phyloP scores from a whole-genome alignment of 2,329 filamentous ascomycete genomes.

The Aureobasidium sp. region DNA sequence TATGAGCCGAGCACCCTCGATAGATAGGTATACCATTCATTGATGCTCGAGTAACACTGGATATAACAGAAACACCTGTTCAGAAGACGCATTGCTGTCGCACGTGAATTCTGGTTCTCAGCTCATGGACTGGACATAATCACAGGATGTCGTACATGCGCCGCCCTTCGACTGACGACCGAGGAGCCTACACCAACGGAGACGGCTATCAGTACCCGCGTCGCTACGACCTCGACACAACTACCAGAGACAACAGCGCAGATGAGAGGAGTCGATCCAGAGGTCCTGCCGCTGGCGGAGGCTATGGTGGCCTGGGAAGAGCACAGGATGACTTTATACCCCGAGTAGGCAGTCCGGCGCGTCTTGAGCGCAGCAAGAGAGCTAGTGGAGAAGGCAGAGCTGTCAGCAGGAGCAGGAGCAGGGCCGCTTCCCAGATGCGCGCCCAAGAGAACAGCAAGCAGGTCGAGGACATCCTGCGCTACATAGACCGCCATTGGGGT shows the following conservation, averaged over 20 bases:
- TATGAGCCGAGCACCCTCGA: not conserved
- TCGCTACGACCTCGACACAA: constrained; percentile 27
- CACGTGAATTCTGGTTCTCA: not conserved
- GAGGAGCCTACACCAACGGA: constrained; percentile 29
- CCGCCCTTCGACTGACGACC: constrained; percentile 12
- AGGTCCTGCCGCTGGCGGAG: constrained; percentile 33
- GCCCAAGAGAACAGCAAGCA: constrained; percentile 11
- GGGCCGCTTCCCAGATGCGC: constrained; percentile 14
- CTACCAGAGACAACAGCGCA: constrained; percentile 26
- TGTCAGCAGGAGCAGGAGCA: constrained; percentile 22
- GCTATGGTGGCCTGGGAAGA: constrained; percentile 17
- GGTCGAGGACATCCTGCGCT: constrained; percentile 56
- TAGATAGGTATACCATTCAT: not conserved
- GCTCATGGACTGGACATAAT: not conserved
- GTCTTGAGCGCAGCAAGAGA: constrained; percentile 37
- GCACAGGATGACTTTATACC: constrained; percentile 12
- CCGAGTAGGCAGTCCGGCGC: constrained; percentile 23
- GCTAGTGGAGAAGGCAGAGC: constrained; percentile 23
- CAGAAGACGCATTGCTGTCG: not conserved
- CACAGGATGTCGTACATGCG: constrained; percentile 4
- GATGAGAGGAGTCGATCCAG: constrained; percentile 27
- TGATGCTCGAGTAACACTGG: too few relatives aligned
- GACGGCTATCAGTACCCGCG: constrained; percentile 23
- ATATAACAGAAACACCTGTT: not conserved
- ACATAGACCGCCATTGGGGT: constrained; percentile 84